Conservation (phyloP, 345 rosid genomes). For the Ceriops decandra region DNA sequence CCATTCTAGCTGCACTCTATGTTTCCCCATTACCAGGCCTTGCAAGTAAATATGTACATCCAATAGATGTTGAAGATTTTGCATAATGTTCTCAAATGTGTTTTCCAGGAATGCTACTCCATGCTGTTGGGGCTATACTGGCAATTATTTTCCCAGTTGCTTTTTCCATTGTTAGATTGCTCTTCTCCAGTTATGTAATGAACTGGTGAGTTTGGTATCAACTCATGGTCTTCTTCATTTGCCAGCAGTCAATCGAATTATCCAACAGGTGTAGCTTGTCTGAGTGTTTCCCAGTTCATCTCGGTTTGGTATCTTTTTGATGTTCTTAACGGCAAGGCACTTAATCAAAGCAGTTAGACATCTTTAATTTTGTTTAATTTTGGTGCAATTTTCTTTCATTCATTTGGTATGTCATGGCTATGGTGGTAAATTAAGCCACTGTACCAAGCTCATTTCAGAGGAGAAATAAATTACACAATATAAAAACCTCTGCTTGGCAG, state of each 20-base stretch:
- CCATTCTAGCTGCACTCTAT: not conserved
- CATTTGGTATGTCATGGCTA: not conserved
- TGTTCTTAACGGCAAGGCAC: no score
- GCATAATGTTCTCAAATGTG: conserved; percentile 18
- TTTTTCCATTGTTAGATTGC: conserved; percentile 67
- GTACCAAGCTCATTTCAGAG: no score
- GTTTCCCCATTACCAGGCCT: not conserved
- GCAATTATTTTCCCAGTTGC: conserved; percentile 64
- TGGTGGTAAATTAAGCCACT: no score
- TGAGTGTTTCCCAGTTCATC: no score
- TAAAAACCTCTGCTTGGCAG: not conserved
- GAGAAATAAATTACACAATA: not conserved
- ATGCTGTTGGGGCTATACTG: conserved; percentile 59
- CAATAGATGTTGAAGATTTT: conserved; percentile 3
- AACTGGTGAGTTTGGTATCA: conserved; percentile 55
- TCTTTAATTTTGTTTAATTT: not conserved
- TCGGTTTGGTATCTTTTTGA: no score
- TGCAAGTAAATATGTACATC: not conserved
- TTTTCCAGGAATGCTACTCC: conserved; percentile 66
- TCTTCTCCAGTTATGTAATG: conserved; percentile 70
- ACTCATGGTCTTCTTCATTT: conserved; percentile 6
- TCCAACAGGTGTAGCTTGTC: no score
- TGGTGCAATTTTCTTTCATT: not conserved
- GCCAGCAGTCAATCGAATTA: not conserved
- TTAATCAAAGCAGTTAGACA: no score